Base-by-base conservation (phyloP, 140 eudicot genomes). In the Stevia rebaudiana region DNA sequence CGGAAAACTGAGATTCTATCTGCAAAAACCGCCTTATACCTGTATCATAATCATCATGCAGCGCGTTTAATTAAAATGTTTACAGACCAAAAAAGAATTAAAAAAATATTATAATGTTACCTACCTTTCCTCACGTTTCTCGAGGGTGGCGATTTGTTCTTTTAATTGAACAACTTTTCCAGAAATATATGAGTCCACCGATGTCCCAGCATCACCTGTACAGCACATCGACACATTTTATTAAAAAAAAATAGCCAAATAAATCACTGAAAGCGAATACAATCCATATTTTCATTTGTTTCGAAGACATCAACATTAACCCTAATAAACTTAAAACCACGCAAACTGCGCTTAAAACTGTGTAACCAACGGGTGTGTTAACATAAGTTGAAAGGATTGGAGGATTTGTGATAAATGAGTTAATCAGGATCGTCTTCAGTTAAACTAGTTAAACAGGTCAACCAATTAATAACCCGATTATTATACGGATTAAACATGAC, bases 1-100 rank as follows among this genome's bases (percentile, higher is more conserved):
- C 95, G 72, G 43, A 92, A 92, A 61, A 92, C 96, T 8, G 98
- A 92, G 61, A 91, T 92, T 78, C 84, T 88, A 71, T 92, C 98
- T 4, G 98, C 98, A 78, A 92, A 92, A 54, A 92, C 98, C n/a
- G 95, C 78, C 83, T 87, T 91, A 75, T 91, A 91, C 81, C 98
- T 90, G 88, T 54, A 67, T 55, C 79, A 87, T 60, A 74, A 71
- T 39, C 79, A 87, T 60, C 76, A 71, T 39, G 48, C 61, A 66
- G 36, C 60, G 43, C 50, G 31, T 43, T 71, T 68, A 61, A 57
- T 37, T 62, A 28, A 39, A 36, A 61, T 1, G 6, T 39, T 24
- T 24, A 69, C 44, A 25, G 17, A 21, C 3, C 57, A 33, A n/a
- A 51, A 71, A 39, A 16, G 7, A 1, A 31, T 23, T n/a, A n/a